Evolutionary conservation across 495 filamentous ascomycete species (phyloP).

Genomic region (Penicillium coffeae): DNA sequence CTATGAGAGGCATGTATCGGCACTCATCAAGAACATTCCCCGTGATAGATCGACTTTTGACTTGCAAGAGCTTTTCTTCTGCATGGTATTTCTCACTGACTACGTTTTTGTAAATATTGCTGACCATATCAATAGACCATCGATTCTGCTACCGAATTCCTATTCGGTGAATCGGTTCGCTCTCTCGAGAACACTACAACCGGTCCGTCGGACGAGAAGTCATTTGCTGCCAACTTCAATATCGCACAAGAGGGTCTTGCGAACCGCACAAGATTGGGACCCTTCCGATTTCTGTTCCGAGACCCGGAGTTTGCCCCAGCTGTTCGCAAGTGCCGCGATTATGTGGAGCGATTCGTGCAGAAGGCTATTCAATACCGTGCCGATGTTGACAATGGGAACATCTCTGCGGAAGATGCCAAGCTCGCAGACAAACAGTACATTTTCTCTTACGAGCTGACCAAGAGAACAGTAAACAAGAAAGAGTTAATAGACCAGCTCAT

Average conservation of each 20-base stretch:
- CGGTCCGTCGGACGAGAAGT: neutral
- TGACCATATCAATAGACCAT: slow-evolving; percentile 44
- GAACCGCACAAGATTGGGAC: neutral
- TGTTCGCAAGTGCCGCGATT: neutral
- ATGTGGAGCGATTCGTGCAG: neutral
- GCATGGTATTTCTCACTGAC: slow-evolving; percentile 3
- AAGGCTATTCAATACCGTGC: neutral
- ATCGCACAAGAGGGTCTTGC: neutral
- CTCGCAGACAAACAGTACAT: slow-evolving; percentile 8
- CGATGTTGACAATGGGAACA: neutral
- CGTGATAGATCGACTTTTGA: slow-evolving; percentile 49
- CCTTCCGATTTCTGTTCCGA: neutral
- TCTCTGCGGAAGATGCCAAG: neutral
- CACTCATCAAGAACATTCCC: slow-evolving; percentile 44
- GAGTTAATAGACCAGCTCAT: slow-evolving; percentile 11
- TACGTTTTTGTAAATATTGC: slow-evolving; percentile 32
- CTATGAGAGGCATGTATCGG: slow-evolving; percentile 57
- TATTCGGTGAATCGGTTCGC: slow-evolving; percentile 59
- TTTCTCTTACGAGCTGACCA: slow-evolving; percentile 14
- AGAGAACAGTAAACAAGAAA: slow-evolving; percentile 10
- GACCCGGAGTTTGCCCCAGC: neutral
- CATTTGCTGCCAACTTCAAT: neutral
- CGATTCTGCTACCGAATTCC: slow-evolving; percentile 68
- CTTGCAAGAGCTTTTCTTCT: slow-evolving; percentile 62
- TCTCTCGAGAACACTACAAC: slow-evolving; percentile 21